A percentile compares a stretch with the other conserved stretches of the same genome.
Conservation (phyloP, 257 asterid genomes). For the Lavandula angustifolia region DNA sequence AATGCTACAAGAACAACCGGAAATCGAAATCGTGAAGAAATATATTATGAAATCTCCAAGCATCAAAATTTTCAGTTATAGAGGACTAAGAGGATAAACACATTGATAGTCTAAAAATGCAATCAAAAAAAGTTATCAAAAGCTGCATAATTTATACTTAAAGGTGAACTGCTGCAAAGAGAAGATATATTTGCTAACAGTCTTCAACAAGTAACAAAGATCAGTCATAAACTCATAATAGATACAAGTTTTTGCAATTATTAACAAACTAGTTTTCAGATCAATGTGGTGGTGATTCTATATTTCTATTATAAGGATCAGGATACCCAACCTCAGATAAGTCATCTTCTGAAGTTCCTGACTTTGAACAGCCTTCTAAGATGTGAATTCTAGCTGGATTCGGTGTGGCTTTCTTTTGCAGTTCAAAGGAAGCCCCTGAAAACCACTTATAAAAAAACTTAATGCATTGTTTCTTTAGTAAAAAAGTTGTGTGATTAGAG, state of each 20-base stretch:
- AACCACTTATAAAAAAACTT: constrained; percentile 34
- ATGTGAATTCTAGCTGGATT: constrained; percentile 34
- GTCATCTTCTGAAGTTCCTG: constrained; percentile 39
- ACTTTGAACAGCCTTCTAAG: constrained; percentile 38
- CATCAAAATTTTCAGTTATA: constrained; percentile 21
- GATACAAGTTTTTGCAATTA: constrained; percentile 3
- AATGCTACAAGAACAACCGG: constrained; percentile 14
- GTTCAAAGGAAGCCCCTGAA: constrained; percentile 41
- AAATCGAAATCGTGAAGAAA: constrained; percentile 2
- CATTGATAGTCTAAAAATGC: constrained; percentile 5
- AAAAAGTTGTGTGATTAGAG: constrained; percentile 16
- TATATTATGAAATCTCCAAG: constrained; percentile 16
- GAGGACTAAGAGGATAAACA: constrained; percentile 2
- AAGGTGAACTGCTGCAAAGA: constrained; percentile 6
- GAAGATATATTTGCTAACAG: constrained; percentile 11
- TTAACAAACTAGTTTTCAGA: constrained; percentile 10
- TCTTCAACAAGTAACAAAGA: constrained; percentile 19
- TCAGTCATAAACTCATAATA: constrained; percentile 19
- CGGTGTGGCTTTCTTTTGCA: constrained; percentile 34
- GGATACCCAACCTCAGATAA: constrained; percentile 50
- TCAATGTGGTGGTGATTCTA: constrained; percentile 21
- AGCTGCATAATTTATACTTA: constrained; percentile 20
- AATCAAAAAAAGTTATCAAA: constrained; percentile 12
- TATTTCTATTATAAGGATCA: constrained; percentile 27
- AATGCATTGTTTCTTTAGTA: not conserved